Base-by-base conservation (phyloP, 139 green algal species). In the Chlorella sorokiniana region DNA sequence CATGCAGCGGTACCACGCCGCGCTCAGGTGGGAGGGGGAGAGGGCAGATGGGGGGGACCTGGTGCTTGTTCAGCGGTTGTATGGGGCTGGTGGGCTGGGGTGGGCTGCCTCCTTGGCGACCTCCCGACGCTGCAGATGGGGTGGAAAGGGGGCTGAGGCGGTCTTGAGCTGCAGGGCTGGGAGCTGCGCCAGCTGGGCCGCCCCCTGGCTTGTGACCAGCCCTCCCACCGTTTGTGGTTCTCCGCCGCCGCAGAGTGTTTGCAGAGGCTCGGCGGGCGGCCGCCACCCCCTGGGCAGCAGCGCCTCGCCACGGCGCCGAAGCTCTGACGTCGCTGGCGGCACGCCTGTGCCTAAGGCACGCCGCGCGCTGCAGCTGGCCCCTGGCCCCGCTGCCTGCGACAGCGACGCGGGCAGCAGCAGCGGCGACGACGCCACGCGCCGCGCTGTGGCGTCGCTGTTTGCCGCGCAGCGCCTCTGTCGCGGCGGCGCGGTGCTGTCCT, bases 1-100 rank as follows among this genome's bases (percentile, higher is more conserved):
- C 65, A 87, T 91, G 42, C 82, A 88, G 54, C 86, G 85, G 45
- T 89, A 89, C 54, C 88, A 93, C 31, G 72, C 70, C 4, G 87
- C 85, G 0, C 76, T 92, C 23, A 62, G 78, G 78, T 81, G 75
- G 29, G 69, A 35, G n/a, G n/a, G n/a, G n/a, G n/a, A n/a, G n/a
- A n/a, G n/a, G n/a, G n/a, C n/a, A n/a, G n/a, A n/a, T n/a, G n/a
- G n/a, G n/a, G n/a, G n/a, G n/a, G n/a, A n/a, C n/a, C 45, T 63
- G 69, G 29, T 31, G 44, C 38, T 22, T 1, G 29, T 10, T 68
- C 23, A 22, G 29, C 3, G 3, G 4, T 4, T 37, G 61, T 7
- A 10, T 6, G 22, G 16, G 3, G 27, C 25, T 40, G 61, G 61
- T 8, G 16, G 8, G n/a, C 16, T 22, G 61, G 40, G 37, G 29